These are phyloP conservation scores for Aspergillus nomiae DNA, from an alignment of 2,329 filamentous ascomycete species.

Conservation along the genomic window DNA sequence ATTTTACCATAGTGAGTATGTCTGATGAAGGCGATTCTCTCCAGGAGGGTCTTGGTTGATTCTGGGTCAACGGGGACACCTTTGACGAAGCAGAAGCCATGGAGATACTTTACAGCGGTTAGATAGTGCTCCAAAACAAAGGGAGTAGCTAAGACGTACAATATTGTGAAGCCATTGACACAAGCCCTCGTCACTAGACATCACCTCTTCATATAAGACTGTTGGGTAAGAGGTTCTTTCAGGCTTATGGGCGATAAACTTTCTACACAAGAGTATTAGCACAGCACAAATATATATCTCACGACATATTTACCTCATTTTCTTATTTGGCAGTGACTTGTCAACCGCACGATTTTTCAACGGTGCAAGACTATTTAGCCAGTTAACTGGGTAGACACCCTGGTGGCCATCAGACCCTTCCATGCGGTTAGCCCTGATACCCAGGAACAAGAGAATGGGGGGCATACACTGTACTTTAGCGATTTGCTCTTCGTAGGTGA, in stretches of 20 bases:
- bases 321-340: conserved; percentile 3
- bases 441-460: conserved; percentile 8
- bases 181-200: conserved; percentile 59
- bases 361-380: conserved; percentile 55
- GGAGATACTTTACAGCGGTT: conserved; percentile 54
- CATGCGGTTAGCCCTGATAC: conserved; percentile 12
- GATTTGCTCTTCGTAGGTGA: conserved; percentile 37
- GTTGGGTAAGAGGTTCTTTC: conserved; percentile 55
- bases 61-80: conserved; percentile 68
- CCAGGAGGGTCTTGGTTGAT: conserved; percentile 72
- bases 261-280: conserved; percentile 22
- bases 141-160: conserved; percentile 26
- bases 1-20: conserved; percentile 84
- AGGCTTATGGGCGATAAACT: conserved; percentile 42
- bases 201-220: conserved; percentile 63
- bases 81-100: conserved; percentile 78
- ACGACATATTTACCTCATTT: conserved; percentile 20
- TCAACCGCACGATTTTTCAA: conserved; percentile 24
- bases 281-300: not conserved
- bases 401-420: conserved; percentile 70
- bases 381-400: conserved; percentile 67
- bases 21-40: conserved; percentile 82
- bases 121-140: conserved; percentile 4
- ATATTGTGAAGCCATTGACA: conserved; percentile 66
- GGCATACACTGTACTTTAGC: conserved; percentile 55